These are phyloP conservation scores for Malus sieversii DNA, from an alignment of 306 rosid genomes.

Conservation along the genomic window DNA sequence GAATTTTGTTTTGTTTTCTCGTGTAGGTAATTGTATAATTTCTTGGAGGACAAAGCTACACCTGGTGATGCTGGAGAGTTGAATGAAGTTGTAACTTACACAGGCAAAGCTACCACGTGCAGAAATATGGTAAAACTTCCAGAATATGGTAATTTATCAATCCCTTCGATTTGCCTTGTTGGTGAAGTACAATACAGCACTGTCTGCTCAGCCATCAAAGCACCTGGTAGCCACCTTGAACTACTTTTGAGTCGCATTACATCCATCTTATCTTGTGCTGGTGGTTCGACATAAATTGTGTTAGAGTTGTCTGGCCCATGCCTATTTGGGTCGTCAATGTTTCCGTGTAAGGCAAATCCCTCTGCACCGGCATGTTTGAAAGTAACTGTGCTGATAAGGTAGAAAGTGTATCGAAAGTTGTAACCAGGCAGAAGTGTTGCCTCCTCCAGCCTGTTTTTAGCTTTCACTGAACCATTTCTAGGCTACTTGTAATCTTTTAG, in stretches of 20 bases:
- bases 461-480: neutral
- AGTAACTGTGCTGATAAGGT: neutral
- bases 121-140: neutral
- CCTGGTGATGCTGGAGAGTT: neutral
- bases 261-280: neutral
- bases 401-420: neutral
- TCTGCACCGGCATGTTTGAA: neutral
- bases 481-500: neutral
- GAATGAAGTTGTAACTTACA: neutral
- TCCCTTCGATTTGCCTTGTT: neutral
- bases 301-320: neutral
- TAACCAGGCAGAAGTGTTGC: neutral
- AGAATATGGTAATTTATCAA: neutral
- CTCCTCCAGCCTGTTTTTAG: neutral
- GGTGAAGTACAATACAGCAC: neutral
- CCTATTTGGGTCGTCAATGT: neutral
- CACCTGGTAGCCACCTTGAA: neutral
- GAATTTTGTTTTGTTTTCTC: neutral
- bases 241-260: neutral
- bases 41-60: conserved; percentile 15
- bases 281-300: neutral
- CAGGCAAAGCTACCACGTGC: neutral
- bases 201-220: neutral
- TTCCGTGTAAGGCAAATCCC: neutral
- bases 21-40: conserved; percentile 18